Conservation (phyloP, 176 grass and related monocot species). For the Pharus latifolius region DNA sequence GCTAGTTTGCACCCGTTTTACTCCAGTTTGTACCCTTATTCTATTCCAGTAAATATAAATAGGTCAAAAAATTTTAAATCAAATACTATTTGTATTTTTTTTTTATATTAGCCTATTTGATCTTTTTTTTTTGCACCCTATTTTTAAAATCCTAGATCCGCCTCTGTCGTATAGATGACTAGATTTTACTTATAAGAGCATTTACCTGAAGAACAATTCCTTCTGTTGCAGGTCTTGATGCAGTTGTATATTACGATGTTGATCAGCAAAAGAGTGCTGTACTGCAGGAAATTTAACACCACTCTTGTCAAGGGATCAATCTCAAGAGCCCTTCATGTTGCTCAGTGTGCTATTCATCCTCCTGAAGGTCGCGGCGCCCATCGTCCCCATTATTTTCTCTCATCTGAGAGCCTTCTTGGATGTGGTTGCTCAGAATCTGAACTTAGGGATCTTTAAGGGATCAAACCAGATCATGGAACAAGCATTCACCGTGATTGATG, state of each 20-base stretch:
- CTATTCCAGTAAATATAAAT: too few species aligned
- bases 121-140: too few species aligned
- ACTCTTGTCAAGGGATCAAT: background rate
- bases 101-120: background rate
- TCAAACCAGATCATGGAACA: constrained; percentile 46
- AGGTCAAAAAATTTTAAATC: too few species aligned
- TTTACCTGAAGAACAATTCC: background rate
- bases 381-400: constrained; percentile 17
- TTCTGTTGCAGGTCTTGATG: constrained; percentile 40
- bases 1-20: too few species aligned
- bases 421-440: constrained; percentile 17
- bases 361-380: constrained; percentile 7
- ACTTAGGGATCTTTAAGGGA: constrained; percentile 35
- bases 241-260: constrained; percentile 44
- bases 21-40: too few species aligned
- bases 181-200: background rate
- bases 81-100: too few species aligned
- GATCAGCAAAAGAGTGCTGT: constrained; percentile 29
- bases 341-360: constrained; percentile 42
- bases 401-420: constrained; percentile 42
- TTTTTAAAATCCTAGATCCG: too few species aligned
- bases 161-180: too few species aligned
- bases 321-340: constrained; percentile 41
- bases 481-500: constrained; percentile 27
- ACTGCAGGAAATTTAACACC: constrained; percentile 17